Base-by-base conservation (phyloP, 108 stramenopile species). In the Nitzschia sp. region DNA sequence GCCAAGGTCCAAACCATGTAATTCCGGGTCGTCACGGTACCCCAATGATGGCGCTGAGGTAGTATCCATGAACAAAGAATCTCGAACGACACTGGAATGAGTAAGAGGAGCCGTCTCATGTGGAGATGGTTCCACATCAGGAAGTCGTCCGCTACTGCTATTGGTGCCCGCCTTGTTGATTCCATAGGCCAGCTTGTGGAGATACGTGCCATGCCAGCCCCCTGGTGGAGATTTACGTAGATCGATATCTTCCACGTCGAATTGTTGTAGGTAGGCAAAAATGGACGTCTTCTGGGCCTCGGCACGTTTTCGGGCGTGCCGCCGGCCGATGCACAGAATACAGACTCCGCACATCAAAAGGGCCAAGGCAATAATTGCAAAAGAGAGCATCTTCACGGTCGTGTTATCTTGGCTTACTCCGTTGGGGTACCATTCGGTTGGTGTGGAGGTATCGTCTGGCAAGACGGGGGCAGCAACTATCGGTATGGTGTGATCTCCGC, bases 201-300 rank as follows among this genome's bases (percentile, higher is more conserved):
- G 45, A 53, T 86, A 86, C 13, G 76, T 82, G 19, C 81, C 81
- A 58, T 86, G 85, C 79, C 79, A 86, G 29, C 85, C 85, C 53
- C 85, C 85, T 1, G 85, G 82, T 1, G 85, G 81, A 46, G 68
- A 70, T 46, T 76, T 79, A 47, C 78, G 72, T 1, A 86, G 59
- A 48, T 82, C 85, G 57, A 86, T 73, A 60, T 86, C 81, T 53
- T 78, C 82, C 6, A 78, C 81, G 54, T 86, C 82, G 46, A 86
- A 86, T 23, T 63, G 45, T 13, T 74, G 61, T 2, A 86, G 55
- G 51, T 82, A 86, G 21, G 38, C 70, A 30, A 78, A 77, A 24
- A 77, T 59, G 4, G 68, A 65, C 23, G 57, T 51, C 28, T 70
- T 70, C 51, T 77, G 64, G 53, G 69, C 27, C n/a, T 66, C 76